A percentile compares a stretch with the other conserved stretches of the same genome.
Evolutionary conservation across 495 filamentous ascomycete species (phyloP).

Genomic region (Daldinia grandis): DNA sequence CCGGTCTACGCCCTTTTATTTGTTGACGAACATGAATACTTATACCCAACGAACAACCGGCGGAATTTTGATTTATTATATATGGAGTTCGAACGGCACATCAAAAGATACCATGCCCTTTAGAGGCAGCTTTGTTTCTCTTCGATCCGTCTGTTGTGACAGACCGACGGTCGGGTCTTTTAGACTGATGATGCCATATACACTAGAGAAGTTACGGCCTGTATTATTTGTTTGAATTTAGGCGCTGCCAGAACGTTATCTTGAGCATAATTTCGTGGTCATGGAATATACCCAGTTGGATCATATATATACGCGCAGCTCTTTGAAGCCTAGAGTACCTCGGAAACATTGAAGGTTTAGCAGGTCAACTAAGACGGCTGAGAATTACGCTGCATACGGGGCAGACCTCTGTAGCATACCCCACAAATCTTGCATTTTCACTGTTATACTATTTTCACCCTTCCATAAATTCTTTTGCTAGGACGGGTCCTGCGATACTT

Average conservation of each 20-base stretch:
- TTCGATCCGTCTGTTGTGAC: slow-evolving; percentile 26
- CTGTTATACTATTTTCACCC: slow-evolving; percentile 10
- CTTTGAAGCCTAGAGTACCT: slow-evolving; percentile 17
- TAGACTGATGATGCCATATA: slow-evolving; percentile 40
- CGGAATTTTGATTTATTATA: slow-evolving; percentile 37
- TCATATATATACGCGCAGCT: slow-evolving; percentile 27
- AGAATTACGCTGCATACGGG: slow-evolving; percentile 15
- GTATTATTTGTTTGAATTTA: slow-evolving; percentile 30
- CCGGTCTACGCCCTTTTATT: slow-evolving; percentile 15
- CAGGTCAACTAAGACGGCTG: slow-evolving; percentile 4
- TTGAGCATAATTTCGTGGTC: slow-evolving; percentile 19
- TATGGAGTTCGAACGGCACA: slow-evolving; percentile 39
- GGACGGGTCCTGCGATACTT: slow-evolving; percentile 7
- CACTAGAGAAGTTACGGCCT: slow-evolving; percentile 35
- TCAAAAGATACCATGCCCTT: slow-evolving; percentile 40
- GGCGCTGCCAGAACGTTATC: slow-evolving; percentile 22
- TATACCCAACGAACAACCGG: slow-evolving; percentile 40
- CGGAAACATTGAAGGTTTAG: slow-evolving; percentile 14
- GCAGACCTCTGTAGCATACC: slow-evolving; percentile 12
- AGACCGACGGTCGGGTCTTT: slow-evolving; percentile 31
- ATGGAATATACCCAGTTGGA: slow-evolving; percentile 38
- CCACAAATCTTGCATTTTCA: neutral
- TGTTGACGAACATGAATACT: slow-evolving; percentile 39
- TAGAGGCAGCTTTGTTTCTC: slow-evolving; percentile 30
- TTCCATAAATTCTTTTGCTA: slow-evolving; percentile 14